A percentile compares a stretch with the other conserved stretches of the same genome.
Evolutionary conservation across 495 filamentous ascomycete genomes (phyloP).

Genomic region (Aspergillus bertholletiae): DNA sequence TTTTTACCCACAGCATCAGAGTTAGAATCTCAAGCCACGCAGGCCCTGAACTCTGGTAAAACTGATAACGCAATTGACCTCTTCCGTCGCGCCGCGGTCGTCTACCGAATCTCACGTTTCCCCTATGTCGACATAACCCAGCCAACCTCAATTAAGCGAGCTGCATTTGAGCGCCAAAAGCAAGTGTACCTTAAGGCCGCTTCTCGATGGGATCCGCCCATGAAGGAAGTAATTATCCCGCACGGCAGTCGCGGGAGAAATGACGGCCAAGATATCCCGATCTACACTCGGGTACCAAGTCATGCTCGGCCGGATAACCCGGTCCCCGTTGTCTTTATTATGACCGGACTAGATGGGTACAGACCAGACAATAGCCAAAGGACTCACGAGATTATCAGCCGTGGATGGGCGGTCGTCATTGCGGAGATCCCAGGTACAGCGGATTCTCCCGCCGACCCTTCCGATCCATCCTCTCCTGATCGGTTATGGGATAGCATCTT

Average conservation of each 20-base stretch:
- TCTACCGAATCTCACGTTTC: constrained; percentile 73
- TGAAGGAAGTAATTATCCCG: constrained; percentile 59
- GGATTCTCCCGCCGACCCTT: constrained; percentile 65
- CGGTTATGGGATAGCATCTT: constrained; percentile 56
- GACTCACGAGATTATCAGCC: constrained; percentile 59
- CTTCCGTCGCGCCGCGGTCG: constrained; percentile 66
- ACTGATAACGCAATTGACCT: constrained; percentile 52
- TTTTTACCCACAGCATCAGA: constrained; percentile 57
- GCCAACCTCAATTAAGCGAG: constrained; percentile 44
- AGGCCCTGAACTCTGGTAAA: constrained; percentile 40
- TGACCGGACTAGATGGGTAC: constrained; percentile 79
- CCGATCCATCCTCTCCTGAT: constrained; percentile 49
- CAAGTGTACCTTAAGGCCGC: constrained; percentile 58
- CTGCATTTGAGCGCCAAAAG: constrained; percentile 68
- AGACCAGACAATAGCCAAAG: constrained; percentile 73
- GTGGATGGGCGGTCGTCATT: constrained; percentile 58
- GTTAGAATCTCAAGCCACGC: constrained; percentile 48
- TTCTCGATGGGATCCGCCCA: constrained; percentile 46
- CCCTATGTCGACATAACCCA: constrained; percentile 52
- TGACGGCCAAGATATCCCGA: constrained; percentile 58
- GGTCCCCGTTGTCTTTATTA: constrained; percentile 61
- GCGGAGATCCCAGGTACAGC: constrained; percentile 79
- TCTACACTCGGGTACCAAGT: constrained; percentile 60
- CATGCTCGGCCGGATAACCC: constrained; percentile 33
- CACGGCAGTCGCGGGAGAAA: constrained; percentile 44